Evolutionary conservation across 2,329 filamentous ascomycete species (phyloP).

Genomic region (Macrophomina pseudophaseolina): DNA sequence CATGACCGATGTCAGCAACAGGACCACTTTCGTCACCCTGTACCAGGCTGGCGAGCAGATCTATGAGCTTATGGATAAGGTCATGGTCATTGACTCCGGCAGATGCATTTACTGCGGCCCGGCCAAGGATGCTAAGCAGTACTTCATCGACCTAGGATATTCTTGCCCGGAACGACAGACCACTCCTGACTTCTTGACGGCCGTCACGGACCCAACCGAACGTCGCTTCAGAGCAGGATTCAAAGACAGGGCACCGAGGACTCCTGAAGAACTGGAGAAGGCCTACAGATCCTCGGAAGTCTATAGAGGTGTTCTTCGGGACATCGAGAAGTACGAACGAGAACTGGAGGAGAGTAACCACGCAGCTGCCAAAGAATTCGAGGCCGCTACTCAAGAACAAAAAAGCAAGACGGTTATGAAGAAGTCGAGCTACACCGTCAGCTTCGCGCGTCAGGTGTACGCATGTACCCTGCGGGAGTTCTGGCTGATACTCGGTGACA

Average conservation of each 20-base stretch:
- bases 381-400: constrained; percentile 66
- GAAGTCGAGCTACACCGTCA: constrained; percentile 77
- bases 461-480: constrained; percentile 75
- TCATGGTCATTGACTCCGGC: constrained; percentile 75
- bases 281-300: constrained; percentile 68
- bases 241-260: constrained; percentile 71
- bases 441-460: constrained; percentile 72
- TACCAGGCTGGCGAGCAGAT: constrained; percentile 75
- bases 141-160: constrained; percentile 71
- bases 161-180: constrained; percentile 66
- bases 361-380: constrained; percentile 67
- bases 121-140: constrained; percentile 64
- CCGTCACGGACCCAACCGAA: constrained; percentile 74
- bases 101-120: constrained; percentile 71
- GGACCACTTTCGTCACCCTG: constrained; percentile 60
- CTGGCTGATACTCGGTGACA: constrained; percentile 79
- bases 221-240: constrained; percentile 64
- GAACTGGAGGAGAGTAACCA: constrained; percentile 62
- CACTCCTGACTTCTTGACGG: constrained; percentile 78
- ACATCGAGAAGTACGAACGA: constrained; percentile 66
- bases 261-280: constrained; percentile 69
- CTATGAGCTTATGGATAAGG: constrained; percentile 79
- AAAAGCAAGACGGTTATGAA: constrained; percentile 70
- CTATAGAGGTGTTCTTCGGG: constrained; percentile 65
- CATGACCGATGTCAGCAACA: constrained; percentile 55